Percentiles rank a stretch among this genome's conserved stretches.
phyloP scores from a whole-genome alignment of 768 basidiomycete genomes.

The Lentinula boryana region DNA sequence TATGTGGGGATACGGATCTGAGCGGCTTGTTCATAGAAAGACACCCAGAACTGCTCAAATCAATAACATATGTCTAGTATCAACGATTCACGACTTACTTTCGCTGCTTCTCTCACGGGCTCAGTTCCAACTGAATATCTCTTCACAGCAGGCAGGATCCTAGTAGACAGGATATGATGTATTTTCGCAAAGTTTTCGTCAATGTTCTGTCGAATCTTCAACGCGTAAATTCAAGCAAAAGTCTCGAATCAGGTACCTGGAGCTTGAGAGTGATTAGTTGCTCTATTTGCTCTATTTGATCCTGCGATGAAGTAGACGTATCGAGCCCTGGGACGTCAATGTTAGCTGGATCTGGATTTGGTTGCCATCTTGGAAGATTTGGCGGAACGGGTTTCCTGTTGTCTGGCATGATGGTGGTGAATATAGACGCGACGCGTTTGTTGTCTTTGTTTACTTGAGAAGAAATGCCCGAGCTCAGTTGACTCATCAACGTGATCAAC shows the following conservation, averaged over 20 bases:
- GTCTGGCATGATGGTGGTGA: constrained; percentile 4
- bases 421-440: neutral
- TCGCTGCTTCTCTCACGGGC: constrained; percentile 85
- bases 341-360: constrained; percentile 52
- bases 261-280: constrained; percentile 90
- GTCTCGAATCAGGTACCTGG: constrained; percentile 43
- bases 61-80: neutral
- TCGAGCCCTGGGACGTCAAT: constrained; percentile 74
- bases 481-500: neutral
- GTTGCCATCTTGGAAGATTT: constrained; percentile 65
- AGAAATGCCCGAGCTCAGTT: neutral
- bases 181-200: constrained; percentile 92
- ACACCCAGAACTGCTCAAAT: constrained; percentile 79
- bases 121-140: constrained; percentile 83
- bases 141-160: constrained; percentile 84
- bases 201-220: constrained; percentile 51
- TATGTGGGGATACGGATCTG: constrained; percentile 76
- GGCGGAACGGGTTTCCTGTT: constrained; percentile 34
- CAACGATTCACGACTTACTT: constrained; percentile 41
- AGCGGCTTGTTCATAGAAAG: constrained; percentile 93
- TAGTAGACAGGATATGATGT: constrained; percentile 76
- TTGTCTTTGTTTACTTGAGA: neutral
- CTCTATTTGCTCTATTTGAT: constrained; percentile 93
- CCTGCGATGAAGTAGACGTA: constrained; percentile 57
- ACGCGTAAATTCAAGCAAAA: constrained; percentile 1